Base-by-base conservation (phyloP, 2,329 filamentous ascomycete species). In the Fusarium robinianum region DNA sequence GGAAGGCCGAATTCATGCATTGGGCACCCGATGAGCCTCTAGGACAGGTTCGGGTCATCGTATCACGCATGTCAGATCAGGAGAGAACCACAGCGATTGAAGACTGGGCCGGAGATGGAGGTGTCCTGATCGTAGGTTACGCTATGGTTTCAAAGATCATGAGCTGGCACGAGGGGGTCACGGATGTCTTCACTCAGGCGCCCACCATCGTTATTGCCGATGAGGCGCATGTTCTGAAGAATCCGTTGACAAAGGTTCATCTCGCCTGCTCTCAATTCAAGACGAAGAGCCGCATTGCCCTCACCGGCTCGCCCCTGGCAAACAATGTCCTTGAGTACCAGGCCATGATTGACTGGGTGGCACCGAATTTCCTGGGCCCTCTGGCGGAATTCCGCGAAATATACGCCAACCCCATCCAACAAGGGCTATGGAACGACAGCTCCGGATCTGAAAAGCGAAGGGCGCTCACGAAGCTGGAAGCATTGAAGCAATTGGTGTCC, bases 301-400 rank as follows among this genome's bases (percentile, higher is more conserved):
- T 96, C 49, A 95, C 90, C 1, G 91, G 90, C 1, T 92, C 90
- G 0, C 91, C 91, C 1, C 72, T 96, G 37, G 84, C 88, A 5
- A 96, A 96, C 62, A 87, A 89, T 37, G 81, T 96, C 1, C 72
- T 79, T 18, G 91, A 96, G 58, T 95, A 95, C 61, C 90, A 85
- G 61, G 72, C 83, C n/a, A 88, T 95, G 81, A 85, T 96, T 45
- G 80, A 91, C 51, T 96, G 90, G 89, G 83, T 94, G 36, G 84
- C 88, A 2, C 87, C 88, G 0, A 81, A 81, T 16, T 96, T 88
- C 63, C 74, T 96, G 3, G 90, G 89, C 1, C 75, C 79, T 4
- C 67, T 76, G 8, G 59, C 67, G 1, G 85, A 91, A 59, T 96
- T 96, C 64, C 77, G 74, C 14, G 64, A 74, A 1, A 78, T 83